Conservation (phyloP, 257 asterid species). For the Henckelia pumila region DNA sequence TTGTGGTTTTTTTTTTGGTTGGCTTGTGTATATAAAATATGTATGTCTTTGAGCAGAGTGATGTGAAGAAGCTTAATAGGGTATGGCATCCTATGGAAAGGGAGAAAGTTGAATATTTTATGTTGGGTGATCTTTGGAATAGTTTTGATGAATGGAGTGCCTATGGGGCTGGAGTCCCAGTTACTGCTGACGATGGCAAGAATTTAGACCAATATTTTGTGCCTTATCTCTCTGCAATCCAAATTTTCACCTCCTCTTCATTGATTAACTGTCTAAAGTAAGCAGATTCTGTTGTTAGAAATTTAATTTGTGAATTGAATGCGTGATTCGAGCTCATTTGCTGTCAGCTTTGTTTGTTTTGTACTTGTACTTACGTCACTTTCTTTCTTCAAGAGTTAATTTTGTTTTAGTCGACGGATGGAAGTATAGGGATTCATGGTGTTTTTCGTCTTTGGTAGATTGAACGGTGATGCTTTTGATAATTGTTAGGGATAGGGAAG, state of each 20-base stretch:
- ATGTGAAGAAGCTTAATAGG: slow-evolving; percentile 42
- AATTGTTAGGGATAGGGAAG: slow-evolving; percentile 34
- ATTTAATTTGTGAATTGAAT: background rate
- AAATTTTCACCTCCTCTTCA: slow-evolving; percentile 47
- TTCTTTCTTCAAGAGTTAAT: background rate
- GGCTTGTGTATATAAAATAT: too few species aligned
- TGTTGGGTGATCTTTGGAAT: slow-evolving; percentile 53
- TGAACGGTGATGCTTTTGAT: background rate
- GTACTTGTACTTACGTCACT: background rate
- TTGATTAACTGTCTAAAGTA: slow-evolving; percentile 44
- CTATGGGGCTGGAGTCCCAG: slow-evolving; percentile 54
- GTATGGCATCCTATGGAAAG: slow-evolving; percentile 56
- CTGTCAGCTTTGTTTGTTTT: too few species aligned
- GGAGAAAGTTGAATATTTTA: slow-evolving; percentile 46
- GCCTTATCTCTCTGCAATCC: slow-evolving; percentile 59
- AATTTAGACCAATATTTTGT: slow-evolving; percentile 46
- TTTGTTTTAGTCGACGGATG: background rate
- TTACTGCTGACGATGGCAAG: slow-evolving; percentile 38
- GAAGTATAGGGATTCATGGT: background rate
- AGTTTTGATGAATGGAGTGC: slow-evolving; percentile 58
- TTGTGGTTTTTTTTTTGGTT: too few species aligned
- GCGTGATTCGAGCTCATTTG: background rate
- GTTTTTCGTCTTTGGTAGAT: background rate
- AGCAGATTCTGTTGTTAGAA: background rate
- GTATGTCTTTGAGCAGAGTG: slow-evolving; percentile 33